Conservation (phyloP, 768 basidiomycete species). For the Boletales sp. region DNA sequence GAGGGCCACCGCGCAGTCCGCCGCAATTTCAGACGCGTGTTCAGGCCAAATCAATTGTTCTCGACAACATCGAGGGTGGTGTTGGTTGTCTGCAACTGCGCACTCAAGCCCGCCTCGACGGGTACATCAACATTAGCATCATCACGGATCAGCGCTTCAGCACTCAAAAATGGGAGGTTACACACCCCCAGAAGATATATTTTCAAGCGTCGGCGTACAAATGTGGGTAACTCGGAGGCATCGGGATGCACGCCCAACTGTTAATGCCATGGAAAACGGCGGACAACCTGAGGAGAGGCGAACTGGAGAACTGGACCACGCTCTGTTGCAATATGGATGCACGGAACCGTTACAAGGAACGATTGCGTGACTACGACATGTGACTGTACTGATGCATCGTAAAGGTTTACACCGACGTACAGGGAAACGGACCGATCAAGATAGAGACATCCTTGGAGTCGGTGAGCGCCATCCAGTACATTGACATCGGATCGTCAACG, state of each 20-base stretch:
- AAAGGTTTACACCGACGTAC: no score
- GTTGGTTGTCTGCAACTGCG: not conserved
- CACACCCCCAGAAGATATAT: conserved; percentile 9
- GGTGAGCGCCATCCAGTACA: not conserved
- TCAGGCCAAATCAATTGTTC: not conserved
- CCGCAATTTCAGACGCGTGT: no score
- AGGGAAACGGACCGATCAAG: conserved; percentile 3
- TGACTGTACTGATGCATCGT: no score
- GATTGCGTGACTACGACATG: no score
- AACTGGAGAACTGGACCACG: no score
- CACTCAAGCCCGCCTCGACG: not conserved
- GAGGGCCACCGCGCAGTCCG: no score
- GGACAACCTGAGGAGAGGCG: no score
- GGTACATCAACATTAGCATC: not conserved
- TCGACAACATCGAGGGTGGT: not conserved
- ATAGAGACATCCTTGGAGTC: conserved; percentile 5
- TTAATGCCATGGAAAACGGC: no score
- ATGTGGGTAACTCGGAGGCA: not conserved
- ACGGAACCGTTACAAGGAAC: no score
- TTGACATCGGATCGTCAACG: not conserved
- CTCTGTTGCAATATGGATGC: no score
- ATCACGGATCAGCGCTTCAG: no score
- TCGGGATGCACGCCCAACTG: not conserved
- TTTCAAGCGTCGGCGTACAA: not conserved
- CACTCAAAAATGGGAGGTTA: not conserved